A percentile compares a stretch with the other conserved stretches of the same genome.
Evolutionary conservation across 148 eudicot genomes (phyloP).

Genomic region (Fagopyrum homotropicum): DNA sequence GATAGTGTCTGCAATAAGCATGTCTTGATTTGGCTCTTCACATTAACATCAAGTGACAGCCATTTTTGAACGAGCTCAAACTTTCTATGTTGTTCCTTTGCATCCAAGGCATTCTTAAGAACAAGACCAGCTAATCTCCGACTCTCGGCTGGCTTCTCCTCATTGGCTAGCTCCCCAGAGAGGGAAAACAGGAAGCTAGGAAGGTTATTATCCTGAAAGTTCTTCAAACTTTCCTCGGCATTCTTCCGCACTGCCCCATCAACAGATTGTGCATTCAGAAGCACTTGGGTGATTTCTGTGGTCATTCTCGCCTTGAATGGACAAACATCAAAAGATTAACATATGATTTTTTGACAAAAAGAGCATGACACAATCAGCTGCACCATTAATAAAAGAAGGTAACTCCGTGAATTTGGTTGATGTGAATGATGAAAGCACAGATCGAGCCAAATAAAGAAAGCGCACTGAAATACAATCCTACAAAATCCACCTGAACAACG

Average conservation of each 20-base stretch:
- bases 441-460: neutral
- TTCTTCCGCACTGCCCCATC: constrained; percentile 76
- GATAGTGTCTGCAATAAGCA: constrained; percentile 78
- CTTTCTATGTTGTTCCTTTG: constrained; percentile 89
- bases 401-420: neutral
- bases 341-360: neutral
- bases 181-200: constrained; percentile 74
- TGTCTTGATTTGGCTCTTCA: constrained; percentile 72
- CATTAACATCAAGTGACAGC: constrained; percentile 64
- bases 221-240: constrained; percentile 80
- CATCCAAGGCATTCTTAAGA: constrained; percentile 92
- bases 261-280: constrained; percentile 81
- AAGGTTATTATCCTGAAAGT: constrained; percentile 83
- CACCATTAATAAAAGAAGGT: neutral
- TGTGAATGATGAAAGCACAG: neutral
- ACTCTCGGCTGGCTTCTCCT: constrained; percentile 82
- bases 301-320: constrained; percentile 40
- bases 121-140: constrained; percentile 83
- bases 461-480: neutral
- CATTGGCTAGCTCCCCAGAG: constrained; percentile 79
- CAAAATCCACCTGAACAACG: neutral
- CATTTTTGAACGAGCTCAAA: constrained; percentile 86
- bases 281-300: constrained; percentile 84
- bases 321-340: constrained; percentile 6
- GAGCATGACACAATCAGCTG: too few species aligned